Evolutionary conservation across 2,329 filamentous ascomycete species (phyloP), one percentile per base, ranked within the genome.

Genomic region (Cladosporium sp.): DNA sequence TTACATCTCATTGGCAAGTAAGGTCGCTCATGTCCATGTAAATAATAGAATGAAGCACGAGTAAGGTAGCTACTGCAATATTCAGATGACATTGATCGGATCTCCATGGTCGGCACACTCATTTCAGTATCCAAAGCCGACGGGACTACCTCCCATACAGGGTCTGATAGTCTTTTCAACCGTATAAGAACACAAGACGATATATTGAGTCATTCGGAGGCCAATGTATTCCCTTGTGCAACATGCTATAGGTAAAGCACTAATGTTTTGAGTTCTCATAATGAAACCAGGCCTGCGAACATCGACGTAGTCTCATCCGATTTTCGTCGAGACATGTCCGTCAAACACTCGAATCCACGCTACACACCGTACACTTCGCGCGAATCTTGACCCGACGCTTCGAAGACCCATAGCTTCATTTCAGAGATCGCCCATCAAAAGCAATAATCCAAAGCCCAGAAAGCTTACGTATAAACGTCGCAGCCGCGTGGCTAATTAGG

Each of bases 401-500:
- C 7, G 38, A n/a, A 44, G 7, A 44, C 38, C 6, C 7, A 2
- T 44, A 0, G 38, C 38, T 10, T 1, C 3, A 2, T n/a, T 24
- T 21, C 21, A 2, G 41, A 21, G 41, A 24, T 21, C 41, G 8
- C n/a, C n/a, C n/a, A 47, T 21, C 41, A 12, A 47, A 47, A 47
- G n/a, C 41, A 47, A 47, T 12, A 21, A 7, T 2, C n/a, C 41
- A 21, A 47, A 47, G 6, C 15, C 38, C 4, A 44, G 21, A 34
- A 12, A 18, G 52, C 32, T 11, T 55, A 55, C 52, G 52, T 34
- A 6, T 5, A 28, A 28, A 32, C 15, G n/a, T 32, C 28, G 28
- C 52, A 30, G 52, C 52, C 52, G 52, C 52, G 52, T 55, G 52
- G 52, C 52, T 5, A 11, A 34, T n/a, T 55, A 55, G 52, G 52